Base-by-base conservation (phyloP, 306 rosid species). In the cucumber (Cucumis sativus) region DNA sequence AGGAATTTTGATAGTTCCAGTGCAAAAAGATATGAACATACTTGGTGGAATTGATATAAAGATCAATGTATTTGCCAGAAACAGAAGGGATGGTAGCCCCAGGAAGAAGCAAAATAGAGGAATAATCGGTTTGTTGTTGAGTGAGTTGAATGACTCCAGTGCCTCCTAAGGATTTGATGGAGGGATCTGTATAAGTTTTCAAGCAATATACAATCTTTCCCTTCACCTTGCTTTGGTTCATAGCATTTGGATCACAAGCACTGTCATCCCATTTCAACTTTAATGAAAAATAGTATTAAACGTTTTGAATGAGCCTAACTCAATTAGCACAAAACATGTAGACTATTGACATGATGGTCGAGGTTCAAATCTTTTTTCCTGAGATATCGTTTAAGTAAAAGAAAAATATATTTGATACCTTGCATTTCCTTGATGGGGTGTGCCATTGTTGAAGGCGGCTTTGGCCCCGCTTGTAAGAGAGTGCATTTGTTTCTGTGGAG, bases 41-140 rank as follows among this genome's bases (percentile, higher is more conserved):
- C 98, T 84, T 84, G 65, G 96, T 89, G 75, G 96, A 78, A 86
- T 91, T 94, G 75, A 94, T 87, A 57, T 94, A 94, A 18, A 5
- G 80, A 43, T 84, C 88, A 30, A 91, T 81, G 75, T 25, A 52
- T 25, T 76, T 41, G 23, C 41, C 79, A 60, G n/a, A 40, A 6
- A 35, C 6, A 6, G 70, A 33, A 43, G 68, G 18, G 37, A 80
- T 77, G 68, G 87, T 85, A 17, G 40, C 88, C 17, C 81, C 63
- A 52, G 78, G 85, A 10, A 83, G 79, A 67, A 87, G 51, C 58
- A n/a, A 76, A 56, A 87, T 35, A 18, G 84, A 87, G 17, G 51
- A 6, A 90, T 84, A 72, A 79, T 78, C 84, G 13, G n/a, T 62
- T 88, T 77, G n/a, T 18, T 16, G 80, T 6, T 79, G 49, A 28